A percentile compares a stretch with the other conserved stretches of the same genome.
Conservation (phyloP, 2,329 filamentous ascomycete genomes). For the Lecanicillium sp. region DNA sequence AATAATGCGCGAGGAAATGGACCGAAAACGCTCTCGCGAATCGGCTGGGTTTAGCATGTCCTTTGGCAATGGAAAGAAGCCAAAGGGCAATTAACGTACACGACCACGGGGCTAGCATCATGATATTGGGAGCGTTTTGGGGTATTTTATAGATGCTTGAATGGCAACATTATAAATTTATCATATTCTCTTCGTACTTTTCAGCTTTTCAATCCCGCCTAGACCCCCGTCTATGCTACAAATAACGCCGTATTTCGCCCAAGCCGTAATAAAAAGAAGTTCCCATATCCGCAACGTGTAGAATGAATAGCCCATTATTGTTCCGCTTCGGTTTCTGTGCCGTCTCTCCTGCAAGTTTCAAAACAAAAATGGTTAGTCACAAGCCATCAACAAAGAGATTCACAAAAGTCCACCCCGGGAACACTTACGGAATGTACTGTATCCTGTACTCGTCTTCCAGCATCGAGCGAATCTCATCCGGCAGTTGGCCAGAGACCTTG, state of each 20-base stretch:
- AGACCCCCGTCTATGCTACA: background rate
- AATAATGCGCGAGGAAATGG: constrained; percentile 82
- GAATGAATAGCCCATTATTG: background rate
- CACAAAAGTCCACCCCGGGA: constrained; percentile 33
- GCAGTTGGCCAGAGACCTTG: constrained; percentile 79
- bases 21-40: constrained; percentile 55
- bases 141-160: constrained; percentile 20
- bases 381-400: background rate
- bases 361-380: background rate
- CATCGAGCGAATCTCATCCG: constrained; percentile 54
- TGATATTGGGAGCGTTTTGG: background rate
- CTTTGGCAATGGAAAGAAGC: constrained; percentile 48
- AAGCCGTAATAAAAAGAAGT: too few species aligned
- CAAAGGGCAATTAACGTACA: constrained; percentile 24
- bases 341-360: constrained; percentile 33
- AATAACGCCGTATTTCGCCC: background rate
- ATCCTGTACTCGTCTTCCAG: constrained; percentile 57
- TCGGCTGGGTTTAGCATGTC: constrained; percentile 36
- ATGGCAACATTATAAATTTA: constrained; percentile 8
- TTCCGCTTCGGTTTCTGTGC: constrained; percentile 36
- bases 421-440: constrained; percentile 57
- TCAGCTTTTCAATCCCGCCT: constrained; percentile 1
- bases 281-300: too few species aligned
- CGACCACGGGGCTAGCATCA: too few species aligned
- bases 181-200: constrained; percentile 4